Base-by-base conservation (phyloP, 305 asterid genomes). In the Solanum chacoense region DNA sequence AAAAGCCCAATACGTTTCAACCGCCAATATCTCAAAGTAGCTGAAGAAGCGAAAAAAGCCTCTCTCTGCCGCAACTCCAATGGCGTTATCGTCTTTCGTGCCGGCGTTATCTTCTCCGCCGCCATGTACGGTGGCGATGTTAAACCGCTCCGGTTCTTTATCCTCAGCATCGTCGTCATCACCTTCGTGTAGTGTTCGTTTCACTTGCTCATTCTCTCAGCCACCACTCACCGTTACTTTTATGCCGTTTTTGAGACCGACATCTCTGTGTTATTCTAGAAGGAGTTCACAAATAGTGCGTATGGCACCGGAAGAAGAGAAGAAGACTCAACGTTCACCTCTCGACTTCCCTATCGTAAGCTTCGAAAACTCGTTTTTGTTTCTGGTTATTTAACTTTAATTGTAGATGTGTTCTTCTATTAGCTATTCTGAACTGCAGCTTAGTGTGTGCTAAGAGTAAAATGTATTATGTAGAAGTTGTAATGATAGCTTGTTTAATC, bases 261-360 rank as follows among this genome's bases (percentile, higher is more conserved):
- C 69, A 18, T 37, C 69, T 71, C 87, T 86, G 12, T 40, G 87
- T 72, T 91, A 89, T 28, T 90, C 93, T 45, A 90, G 88, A 32
- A 92, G 93, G 91, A 45, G 88, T 29, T 89, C 88, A 8, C 93
- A 87, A 88, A 88, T 95, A 40, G 98, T 97, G 34, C 91, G 97
- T 86, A 94, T 96, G 98, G 99, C 99, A 89, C 99, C 99, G 14
- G 98, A 97, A 10, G 98, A 97, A 89, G 97, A 95, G 94, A 96
- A 91, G 94, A 93, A 95, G 94, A 97, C 99, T 80, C 98, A 98
- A 90, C 98, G 98, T 18, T 94, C 98, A 34, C 98, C 99, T 79
- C 96, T 94, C 7, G 98, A 96, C 87, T 96, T 97, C 85, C 97
- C 98, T 10, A 91, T 92, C 65, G 98, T 96, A 81, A 91, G 94